phyloP scores from a whole-genome alignment of 257 asterid genomes.

The Fraxinus quadrangulata region DNA sequence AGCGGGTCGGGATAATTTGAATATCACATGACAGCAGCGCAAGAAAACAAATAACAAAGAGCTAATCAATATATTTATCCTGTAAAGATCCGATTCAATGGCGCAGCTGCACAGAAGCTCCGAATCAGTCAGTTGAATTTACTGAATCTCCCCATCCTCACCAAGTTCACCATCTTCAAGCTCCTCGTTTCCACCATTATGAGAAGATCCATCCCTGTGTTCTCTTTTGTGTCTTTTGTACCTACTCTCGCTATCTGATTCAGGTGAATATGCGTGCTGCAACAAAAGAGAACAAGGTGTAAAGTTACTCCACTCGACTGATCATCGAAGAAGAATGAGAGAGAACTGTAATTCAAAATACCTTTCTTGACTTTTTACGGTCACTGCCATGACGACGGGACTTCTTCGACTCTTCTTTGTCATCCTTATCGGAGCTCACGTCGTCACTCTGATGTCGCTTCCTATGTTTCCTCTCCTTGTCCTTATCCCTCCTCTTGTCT shows the following conservation, averaged over 20 bases:
- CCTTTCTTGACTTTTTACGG: conserved; percentile 97
- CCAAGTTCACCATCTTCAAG: conserved; percentile 99
- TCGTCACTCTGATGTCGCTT: conserved; percentile 87
- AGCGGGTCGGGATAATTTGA: not conserved
- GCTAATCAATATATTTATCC: not conserved
- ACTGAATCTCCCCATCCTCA: conserved; percentile 95
- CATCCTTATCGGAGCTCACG: conserved; percentile 82
- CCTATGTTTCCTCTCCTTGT: conserved; percentile 82
- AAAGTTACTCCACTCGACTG: conserved; percentile 1
- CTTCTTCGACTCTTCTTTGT: conserved; percentile 75
- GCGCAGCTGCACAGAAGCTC: not conserved
- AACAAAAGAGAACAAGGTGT: conserved; percentile 24
- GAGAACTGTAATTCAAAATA: conserved; percentile 16
- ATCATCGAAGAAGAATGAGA: not conserved
- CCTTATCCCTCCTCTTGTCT: conserved; percentile 79
- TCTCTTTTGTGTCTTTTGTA: conserved; percentile 77
- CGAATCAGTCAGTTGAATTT: conserved; percentile 13
- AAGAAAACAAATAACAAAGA: not conserved
- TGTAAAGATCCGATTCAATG: not conserved
- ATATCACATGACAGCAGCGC: not conserved
- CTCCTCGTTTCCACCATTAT: conserved; percentile 73
- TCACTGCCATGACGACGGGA: conserved; percentile 88
- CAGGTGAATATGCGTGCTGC: conserved; percentile 89
- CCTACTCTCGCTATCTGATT: conserved; percentile 84
- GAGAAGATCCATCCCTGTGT: conserved; percentile 63